Percentiles rank a stretch among this genome's conserved stretches.
These are phyloP conservation scores for Marvania coccoides DNA, from an alignment of 139 green algal species.

Conservation along the genomic window DNA sequence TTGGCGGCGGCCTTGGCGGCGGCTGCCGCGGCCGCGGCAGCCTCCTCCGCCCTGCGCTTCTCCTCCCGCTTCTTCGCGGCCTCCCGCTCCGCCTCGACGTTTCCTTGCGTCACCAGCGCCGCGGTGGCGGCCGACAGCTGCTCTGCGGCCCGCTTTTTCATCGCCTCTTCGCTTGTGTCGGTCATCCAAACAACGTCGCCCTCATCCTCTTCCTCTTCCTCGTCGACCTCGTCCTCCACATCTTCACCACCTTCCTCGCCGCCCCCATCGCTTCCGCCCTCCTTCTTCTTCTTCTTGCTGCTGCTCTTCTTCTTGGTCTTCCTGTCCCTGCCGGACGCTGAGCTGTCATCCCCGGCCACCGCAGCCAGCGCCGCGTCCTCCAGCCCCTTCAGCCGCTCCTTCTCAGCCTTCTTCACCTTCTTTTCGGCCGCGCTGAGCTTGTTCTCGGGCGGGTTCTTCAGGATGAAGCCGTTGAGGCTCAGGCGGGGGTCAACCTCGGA, in stretches of 20 bases:
- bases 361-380: constrained; percentile 39
- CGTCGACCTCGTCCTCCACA: constrained; percentile 29
- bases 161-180: constrained; percentile 77
- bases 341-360: constrained; percentile 25
- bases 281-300: constrained; percentile 47
- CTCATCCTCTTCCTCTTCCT: constrained; percentile 36
- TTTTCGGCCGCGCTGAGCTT: constrained; percentile 87
- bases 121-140: constrained; percentile 83
- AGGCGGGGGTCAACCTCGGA: constrained; percentile 92
- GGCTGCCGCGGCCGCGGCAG: not conserved
- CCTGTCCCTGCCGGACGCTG: constrained; percentile 57
- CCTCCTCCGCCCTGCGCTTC: constrained; percentile 15
- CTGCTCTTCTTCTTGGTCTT: constrained; percentile 62
- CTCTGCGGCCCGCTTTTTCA: constrained; percentile 63
- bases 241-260: constrained; percentile 33
- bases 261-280: constrained; percentile 31
- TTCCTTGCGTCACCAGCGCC: constrained; percentile 78
- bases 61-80: constrained; percentile 39
- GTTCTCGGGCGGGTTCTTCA: constrained; percentile 96
- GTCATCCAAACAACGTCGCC: constrained; percentile 87
- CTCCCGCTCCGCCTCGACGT: constrained; percentile 72
- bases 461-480: constrained; percentile 97
- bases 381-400: constrained; percentile 70
- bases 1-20: constrained; percentile 1
- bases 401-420: constrained; percentile 86